These are phyloP conservation scores for Pugionium dolabratum DNA, from an alignment of 345 rosid species.

Conservation along the genomic window DNA sequence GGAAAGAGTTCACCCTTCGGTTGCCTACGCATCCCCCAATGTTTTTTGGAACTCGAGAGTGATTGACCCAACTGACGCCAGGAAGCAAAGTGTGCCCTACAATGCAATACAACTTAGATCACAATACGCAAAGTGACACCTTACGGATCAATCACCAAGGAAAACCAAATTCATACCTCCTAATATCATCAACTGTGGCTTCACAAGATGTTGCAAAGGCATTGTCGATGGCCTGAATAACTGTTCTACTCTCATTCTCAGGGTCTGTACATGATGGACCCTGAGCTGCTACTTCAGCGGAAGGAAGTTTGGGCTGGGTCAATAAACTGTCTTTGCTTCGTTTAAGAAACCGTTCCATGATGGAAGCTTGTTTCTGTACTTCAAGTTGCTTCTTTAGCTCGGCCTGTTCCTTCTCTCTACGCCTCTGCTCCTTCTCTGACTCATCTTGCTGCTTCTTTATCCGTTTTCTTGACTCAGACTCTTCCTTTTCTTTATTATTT, in stretches of 20 bases:
- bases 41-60: conserved; percentile 48
- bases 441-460: conserved; percentile 77
- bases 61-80: conserved; percentile 65
- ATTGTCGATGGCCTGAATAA: conserved; percentile 56
- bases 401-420: conserved; percentile 72
- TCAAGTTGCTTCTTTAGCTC: conserved; percentile 61
- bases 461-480: conserved; percentile 59
- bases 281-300: conserved; percentile 34
- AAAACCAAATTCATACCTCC: conserved; percentile 49
- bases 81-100: conserved; percentile 69
- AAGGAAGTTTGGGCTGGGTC: conserved; percentile 41
- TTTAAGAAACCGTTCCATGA: conserved; percentile 86
- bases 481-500: conserved; percentile 62
- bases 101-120: conserved; percentile 30
- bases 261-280: conserved; percentile 29
- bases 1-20: conserved; percentile 70
- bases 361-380: conserved; percentile 80
- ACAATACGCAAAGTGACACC: conserved; percentile 21
- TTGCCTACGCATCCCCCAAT: conserved; percentile 75
- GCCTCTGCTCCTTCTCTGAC: conserved; percentile 67
- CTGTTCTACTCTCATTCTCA: conserved; percentile 46
- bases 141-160: conserved; percentile 12
- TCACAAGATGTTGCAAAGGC: conserved; percentile 55
- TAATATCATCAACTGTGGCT: conserved; percentile 50
- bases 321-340: conserved; percentile 50